Percentiles rank a stretch among this genome's conserved stretches.
phyloP scores from a whole-genome alignment of 2,329 filamentous ascomycete genomes.

The Colletotrichum sp. region DNA sequence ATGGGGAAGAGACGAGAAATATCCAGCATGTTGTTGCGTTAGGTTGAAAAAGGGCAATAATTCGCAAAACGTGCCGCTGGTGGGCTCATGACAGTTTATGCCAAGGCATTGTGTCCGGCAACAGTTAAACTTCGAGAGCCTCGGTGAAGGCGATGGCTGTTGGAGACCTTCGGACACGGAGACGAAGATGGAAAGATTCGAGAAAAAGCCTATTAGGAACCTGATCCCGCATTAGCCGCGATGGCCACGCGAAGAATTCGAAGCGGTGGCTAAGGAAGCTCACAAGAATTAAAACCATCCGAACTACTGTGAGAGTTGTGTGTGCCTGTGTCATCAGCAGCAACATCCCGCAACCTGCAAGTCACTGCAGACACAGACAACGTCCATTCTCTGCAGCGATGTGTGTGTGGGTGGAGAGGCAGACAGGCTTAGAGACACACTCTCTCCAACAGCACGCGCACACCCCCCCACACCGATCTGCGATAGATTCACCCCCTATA shows the following conservation, averaged over 20 bases:
- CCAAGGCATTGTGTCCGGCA: background rate
- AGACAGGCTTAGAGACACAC: background rate
- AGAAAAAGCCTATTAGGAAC: background rate
- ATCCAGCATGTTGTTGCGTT: background rate
- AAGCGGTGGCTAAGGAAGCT: background rate
- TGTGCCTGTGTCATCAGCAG: conserved; percentile 8
- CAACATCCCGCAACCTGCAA: conserved; percentile 7
- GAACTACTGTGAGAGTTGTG: background rate
- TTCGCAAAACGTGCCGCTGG: background rate
- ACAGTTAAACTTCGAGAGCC: background rate
- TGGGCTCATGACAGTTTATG: background rate
- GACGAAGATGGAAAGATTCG: conserved; percentile 7
- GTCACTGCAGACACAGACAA: background rate
- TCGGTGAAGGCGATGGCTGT: background rate
- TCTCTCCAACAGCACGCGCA: background rate
- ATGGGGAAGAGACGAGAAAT: background rate
- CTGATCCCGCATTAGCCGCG: conserved; percentile 8
- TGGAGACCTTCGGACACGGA: background rate
- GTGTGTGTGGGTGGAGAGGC: background rate
- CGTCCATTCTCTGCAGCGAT: background rate
- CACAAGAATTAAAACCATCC: background rate
- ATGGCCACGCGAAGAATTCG: background rate
- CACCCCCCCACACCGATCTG: background rate
- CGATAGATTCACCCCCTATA: background rate
- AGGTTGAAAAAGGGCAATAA: background rate